Conservation (phyloP, 495 filamentous ascomycete species). For the Aspergillus bridgeri region DNA sequence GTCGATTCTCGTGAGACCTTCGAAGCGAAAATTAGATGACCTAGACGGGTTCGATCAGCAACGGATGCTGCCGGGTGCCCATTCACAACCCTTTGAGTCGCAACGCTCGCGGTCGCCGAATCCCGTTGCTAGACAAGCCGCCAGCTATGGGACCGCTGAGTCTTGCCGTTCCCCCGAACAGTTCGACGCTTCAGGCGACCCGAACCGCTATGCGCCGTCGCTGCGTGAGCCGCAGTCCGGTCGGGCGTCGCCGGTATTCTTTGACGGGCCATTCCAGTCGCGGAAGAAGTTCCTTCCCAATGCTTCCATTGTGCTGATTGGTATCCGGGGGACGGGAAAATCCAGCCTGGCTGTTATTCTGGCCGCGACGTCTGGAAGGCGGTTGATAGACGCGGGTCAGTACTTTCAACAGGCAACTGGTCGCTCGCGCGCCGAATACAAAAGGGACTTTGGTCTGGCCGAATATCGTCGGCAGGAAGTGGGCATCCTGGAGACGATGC, state of each 20-base stretch:
- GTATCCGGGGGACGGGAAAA: constrained; percentile 72
- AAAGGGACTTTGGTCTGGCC: constrained; percentile 55
- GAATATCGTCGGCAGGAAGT: constrained; percentile 61
- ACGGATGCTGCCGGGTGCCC: constrained; percentile 5
- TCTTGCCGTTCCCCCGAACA: constrained; percentile 25
- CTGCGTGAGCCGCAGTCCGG: constrained; percentile 30
- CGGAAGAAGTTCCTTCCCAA: constrained; percentile 51
- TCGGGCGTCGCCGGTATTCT: constrained; percentile 32
- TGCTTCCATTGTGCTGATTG: constrained; percentile 71
- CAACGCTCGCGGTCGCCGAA: neutral
- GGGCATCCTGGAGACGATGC: constrained; percentile 59
- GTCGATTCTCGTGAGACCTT: constrained; percentile 38
- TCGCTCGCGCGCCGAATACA: constrained; percentile 56
- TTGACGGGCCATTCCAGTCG: constrained; percentile 28
- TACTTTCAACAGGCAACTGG: constrained; percentile 67
- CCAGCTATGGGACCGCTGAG: neutral
- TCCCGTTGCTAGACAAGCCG: neutral
- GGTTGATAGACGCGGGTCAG: constrained; percentile 68
- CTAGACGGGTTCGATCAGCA: constrained; percentile 22
- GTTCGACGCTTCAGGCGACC: constrained; percentile 21
- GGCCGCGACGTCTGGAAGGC: constrained; percentile 65
- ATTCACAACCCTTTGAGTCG: neutral
- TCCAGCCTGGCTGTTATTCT: constrained; percentile 74
- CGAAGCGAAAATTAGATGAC: constrained; percentile 37
- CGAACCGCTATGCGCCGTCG: constrained; percentile 18